Percentiles rank a stretch among this genome's conserved stretches.
phyloP scores from a whole-genome alignment of 257 asterid genomes.

The Gentiana macrophylla region DNA sequence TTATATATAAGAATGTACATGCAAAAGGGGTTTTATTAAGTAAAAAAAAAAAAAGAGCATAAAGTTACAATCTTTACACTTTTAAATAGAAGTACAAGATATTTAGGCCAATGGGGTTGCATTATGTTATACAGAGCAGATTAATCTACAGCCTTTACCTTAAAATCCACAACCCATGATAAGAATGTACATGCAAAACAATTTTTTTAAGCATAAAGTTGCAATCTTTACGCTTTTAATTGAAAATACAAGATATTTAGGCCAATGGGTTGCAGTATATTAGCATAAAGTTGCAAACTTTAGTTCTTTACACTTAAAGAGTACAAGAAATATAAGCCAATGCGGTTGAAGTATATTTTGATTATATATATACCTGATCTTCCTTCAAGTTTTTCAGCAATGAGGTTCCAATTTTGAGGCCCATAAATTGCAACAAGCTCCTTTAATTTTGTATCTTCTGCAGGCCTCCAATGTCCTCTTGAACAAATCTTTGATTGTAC shows the following conservation, averaged over 20 bases:
- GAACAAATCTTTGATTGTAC: slow-evolving; percentile 56
- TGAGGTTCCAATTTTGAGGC: slow-evolving; percentile 88
- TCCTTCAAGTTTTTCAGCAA: slow-evolving; percentile 71
- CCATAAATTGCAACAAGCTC: slow-evolving; percentile 84
- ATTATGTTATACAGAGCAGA: too few species aligned
- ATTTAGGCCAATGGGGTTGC: too few species aligned
- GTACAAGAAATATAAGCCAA: background rate
- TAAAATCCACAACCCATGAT: too few species aligned
- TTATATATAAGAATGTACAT: background rate
- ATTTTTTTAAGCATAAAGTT: too few species aligned
- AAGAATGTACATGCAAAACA: too few species aligned
- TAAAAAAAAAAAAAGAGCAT: background rate
- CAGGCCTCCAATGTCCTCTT: slow-evolving; percentile 92
- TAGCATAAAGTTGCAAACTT: too few species aligned
- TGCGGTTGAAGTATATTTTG: background rate
- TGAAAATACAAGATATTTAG: too few species aligned
- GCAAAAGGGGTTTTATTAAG: background rate
- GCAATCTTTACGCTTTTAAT: too few species aligned
- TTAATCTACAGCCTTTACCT: too few species aligned
- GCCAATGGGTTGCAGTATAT: too few species aligned
- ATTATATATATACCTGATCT: slow-evolving; percentile 48
- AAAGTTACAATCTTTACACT: background rate
- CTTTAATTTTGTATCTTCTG: slow-evolving; percentile 67
- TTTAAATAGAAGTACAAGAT: too few species aligned
- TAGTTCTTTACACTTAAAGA: too few species aligned